Evolutionary conservation across 2,329 filamentous ascomycete genomes (phyloP).

Genomic region (Acrocalymma vagum): DNA sequence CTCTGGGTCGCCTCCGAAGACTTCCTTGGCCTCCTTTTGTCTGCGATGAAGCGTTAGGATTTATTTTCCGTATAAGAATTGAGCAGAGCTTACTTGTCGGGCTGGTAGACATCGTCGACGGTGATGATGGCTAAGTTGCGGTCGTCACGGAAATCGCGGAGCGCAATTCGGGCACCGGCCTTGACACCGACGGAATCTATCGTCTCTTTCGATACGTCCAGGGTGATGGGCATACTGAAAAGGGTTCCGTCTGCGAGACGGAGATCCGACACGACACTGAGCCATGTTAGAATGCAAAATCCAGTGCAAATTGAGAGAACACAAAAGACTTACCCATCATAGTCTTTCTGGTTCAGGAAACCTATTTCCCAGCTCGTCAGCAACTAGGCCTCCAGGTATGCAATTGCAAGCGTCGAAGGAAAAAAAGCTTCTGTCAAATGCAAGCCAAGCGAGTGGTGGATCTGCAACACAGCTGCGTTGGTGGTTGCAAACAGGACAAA

Average conservation of each 20-base stretch:
- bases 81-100: slow-evolving; percentile 96
- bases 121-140: slow-evolving; percentile 95
- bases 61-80: slow-evolving; percentile 11
- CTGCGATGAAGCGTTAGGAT: slow-evolving; percentile 56
- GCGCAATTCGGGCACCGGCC: slow-evolving; percentile 81
- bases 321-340: slow-evolving; percentile 80
- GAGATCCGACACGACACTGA: slow-evolving; percentile 85
- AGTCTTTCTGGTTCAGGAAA: slow-evolving; percentile 98
- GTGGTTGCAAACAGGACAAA: slow-evolving; percentile 33
- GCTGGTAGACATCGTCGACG: slow-evolving; percentile 92
- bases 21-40: slow-evolving; percentile 87
- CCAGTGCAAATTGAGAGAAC: background rate
- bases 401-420: no score
- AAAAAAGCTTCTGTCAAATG: no score
- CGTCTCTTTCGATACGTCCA: slow-evolving; percentile 80
- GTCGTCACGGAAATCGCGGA: slow-evolving; percentile 96
- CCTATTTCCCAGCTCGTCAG: slow-evolving; percentile 61
- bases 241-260: slow-evolving; percentile 88
- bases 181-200: slow-evolving; percentile 81
- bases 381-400: slow-evolving; percentile 5
- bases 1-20: slow-evolving; percentile 91
- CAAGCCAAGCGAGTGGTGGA: no score
- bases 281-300: slow-evolving; percentile 8
- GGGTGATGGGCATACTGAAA: slow-evolving; percentile 96
- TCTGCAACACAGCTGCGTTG: no score